A percentile compares a stretch with the other conserved stretches of the same genome.
phyloP scores from a whole-genome alignment of 2,329 filamentous ascomycete species.

The Talaromyces sp. region DNA sequence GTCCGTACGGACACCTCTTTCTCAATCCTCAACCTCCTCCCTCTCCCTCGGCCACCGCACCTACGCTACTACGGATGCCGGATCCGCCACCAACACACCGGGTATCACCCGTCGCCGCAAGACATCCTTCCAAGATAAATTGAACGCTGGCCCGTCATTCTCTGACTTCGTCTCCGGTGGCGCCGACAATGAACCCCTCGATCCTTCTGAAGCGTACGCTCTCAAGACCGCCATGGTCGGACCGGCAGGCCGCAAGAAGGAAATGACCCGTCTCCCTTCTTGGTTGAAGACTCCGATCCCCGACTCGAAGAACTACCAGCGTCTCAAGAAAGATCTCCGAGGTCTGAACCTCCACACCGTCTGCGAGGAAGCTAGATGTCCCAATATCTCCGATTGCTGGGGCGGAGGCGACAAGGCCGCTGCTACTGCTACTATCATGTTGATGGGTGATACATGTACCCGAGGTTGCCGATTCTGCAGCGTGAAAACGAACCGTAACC shows the following conservation, averaged over 20 bases:
- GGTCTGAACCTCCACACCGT: slow-evolving; percentile 92
- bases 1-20: slow-evolving; percentile 27
- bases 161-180: slow-evolving; percentile 61
- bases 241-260: slow-evolving; percentile 63
- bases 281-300: slow-evolving; percentile 98
- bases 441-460: slow-evolving; percentile 98
- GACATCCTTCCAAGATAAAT: slow-evolving; percentile 63
- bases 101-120: slow-evolving; percentile 55
- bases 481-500: slow-evolving; percentile 81
- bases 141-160: slow-evolving; percentile 68
- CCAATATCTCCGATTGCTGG: slow-evolving; percentile 98
- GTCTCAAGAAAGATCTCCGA: slow-evolving; percentile 89
- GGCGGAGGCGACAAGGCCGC: slow-evolving; percentile 84
- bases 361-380: slow-evolving; percentile 95
- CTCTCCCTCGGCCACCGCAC: slow-evolving; percentile 28
- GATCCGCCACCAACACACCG: slow-evolving; percentile 37
- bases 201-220: slow-evolving; percentile 58
- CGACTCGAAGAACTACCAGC: slow-evolving; percentile 82
- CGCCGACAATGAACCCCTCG: slow-evolving; percentile 43
- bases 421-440: slow-evolving; percentile 97
- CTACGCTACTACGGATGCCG: slow-evolving; percentile 45
- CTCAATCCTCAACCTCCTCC: slow-evolving; percentile 17
- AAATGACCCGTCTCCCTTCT: slow-evolving; percentile 75
- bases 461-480: slow-evolving; percentile 95
- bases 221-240: slow-evolving; percentile 65